These are phyloP conservation scores for Candida ipomoeae DNA, from an alignment of 805 yeast genomes.

Conservation along the genomic window DNA sequence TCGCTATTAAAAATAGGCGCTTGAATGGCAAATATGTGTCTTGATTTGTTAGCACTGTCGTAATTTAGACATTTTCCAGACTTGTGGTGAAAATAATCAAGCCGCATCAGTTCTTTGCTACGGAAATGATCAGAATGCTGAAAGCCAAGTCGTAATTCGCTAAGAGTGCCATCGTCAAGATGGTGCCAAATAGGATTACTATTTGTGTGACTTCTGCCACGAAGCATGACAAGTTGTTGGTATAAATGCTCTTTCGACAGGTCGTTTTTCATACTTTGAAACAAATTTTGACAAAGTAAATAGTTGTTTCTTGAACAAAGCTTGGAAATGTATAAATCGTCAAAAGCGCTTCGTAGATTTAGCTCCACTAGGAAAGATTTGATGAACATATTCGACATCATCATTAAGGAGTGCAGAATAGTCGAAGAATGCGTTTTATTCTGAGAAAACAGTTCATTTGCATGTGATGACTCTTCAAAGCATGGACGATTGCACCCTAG, in stretches of 20 bases:
- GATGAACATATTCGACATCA: constrained; percentile 22
- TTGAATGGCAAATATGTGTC: constrained; percentile 15
- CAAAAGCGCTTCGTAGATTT: constrained; percentile 21
- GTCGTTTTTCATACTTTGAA: constrained; percentile 17
- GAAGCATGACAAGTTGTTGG: neutral
- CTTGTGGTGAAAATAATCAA: constrained; percentile 23
- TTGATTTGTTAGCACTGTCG: constrained; percentile 26
- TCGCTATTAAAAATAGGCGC: constrained; percentile 16
- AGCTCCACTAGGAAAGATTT: constrained; percentile 28
- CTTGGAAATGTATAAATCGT: constrained; percentile 5
- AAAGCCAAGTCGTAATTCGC: constrained; percentile 12
- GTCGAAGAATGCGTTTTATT: constrained; percentile 14
- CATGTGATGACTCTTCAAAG: neutral
- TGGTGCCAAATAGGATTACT: neutral
- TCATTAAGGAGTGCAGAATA: constrained; percentile 21
- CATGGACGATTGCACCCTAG: neutral
- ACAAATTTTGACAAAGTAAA: constrained; percentile 17
- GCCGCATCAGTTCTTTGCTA: constrained; percentile 22
- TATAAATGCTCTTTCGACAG: constrained; percentile 8
- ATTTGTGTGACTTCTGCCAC: neutral
- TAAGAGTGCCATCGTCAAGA: neutral
- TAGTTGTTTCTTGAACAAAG: neutral
- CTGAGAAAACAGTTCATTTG: neutral
- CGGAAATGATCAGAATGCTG: constrained; percentile 19
- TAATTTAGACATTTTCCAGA: constrained; percentile 33